Evolutionary conservation across 2,329 filamentous ascomycete species (phyloP).

Genomic region (Rutstroemia sp.): DNA sequence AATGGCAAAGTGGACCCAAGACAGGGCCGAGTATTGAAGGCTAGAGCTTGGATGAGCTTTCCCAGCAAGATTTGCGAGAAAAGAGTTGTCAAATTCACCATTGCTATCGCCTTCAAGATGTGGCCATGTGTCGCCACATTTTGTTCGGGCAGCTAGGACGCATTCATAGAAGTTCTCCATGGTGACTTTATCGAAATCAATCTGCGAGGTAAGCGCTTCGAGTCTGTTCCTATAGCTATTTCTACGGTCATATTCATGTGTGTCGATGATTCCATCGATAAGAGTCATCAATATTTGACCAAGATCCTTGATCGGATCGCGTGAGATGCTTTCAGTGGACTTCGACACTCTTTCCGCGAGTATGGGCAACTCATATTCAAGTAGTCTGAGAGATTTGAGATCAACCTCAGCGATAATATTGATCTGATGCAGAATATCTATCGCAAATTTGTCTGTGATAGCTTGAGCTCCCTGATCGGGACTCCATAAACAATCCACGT

Average conservation of each 20-base stretch:
- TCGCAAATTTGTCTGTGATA: slow-evolving; percentile 41
- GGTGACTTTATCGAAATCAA: not conserved
- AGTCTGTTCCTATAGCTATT: not conserved
- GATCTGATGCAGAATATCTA: slow-evolving; percentile 49
- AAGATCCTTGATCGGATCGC: slow-evolving; percentile 41
- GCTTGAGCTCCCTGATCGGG: slow-evolving; percentile 32
- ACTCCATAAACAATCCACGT: slow-evolving; percentile 27
- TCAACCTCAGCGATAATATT: slow-evolving; percentile 44
- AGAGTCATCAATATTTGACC: slow-evolving; percentile 20
- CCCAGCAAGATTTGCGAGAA: slow-evolving; percentile 26
- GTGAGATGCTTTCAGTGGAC: slow-evolving; percentile 32
- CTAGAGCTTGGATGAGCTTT: slow-evolving; percentile 21
- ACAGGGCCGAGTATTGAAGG: slow-evolving; percentile 42
- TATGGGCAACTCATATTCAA: slow-evolving; percentile 58
- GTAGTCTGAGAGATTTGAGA: slow-evolving; percentile 52
- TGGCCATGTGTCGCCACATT: not conserved
- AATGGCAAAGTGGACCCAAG: slow-evolving; percentile 71
- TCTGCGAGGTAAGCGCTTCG: not conserved
- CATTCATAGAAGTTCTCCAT: not conserved
- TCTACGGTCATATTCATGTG: slow-evolving; percentile 15
- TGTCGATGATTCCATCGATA: slow-evolving; percentile 16
- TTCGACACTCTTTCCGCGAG: slow-evolving; percentile 42
- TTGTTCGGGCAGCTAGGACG: not conserved
- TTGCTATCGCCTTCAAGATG: slow-evolving; percentile 20
- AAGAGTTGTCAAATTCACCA: slow-evolving; percentile 32